Conservation (phyloP, 2,329 filamentous ascomycete genomes). For the Alternaria sp. region DNA sequence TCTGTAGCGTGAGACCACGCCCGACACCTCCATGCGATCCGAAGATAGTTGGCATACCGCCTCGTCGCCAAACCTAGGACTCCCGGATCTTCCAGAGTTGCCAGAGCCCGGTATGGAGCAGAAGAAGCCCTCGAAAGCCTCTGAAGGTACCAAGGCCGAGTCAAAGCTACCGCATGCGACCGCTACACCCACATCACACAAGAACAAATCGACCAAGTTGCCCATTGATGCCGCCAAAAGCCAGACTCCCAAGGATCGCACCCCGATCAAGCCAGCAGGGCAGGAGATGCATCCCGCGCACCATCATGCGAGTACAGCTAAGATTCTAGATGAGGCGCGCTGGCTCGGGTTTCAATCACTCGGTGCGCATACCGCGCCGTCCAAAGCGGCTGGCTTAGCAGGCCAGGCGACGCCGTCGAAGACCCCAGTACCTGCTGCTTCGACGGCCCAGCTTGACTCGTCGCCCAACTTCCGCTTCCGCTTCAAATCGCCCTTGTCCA, state of each 20-base stretch:
- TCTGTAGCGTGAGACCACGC: constrained; percentile 39
- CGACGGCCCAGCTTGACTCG: constrained; percentile 46
- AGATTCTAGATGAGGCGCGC: constrained; percentile 79
- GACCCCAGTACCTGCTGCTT: constrained; percentile 40
- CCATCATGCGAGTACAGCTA: constrained; percentile 76
- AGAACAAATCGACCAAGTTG: constrained; percentile 35
- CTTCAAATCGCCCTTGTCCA: constrained; percentile 67
- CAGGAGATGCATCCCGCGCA: constrained; percentile 94
- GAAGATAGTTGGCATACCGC: constrained; percentile 42
- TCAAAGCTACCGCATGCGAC: constrained; percentile 35
- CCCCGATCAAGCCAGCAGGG: constrained; percentile 73
- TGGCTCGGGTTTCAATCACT: constrained; percentile 80
- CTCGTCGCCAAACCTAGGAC: constrained; percentile 33
- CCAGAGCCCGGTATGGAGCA: constrained; percentile 24
- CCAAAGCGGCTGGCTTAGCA: constrained; percentile 51
- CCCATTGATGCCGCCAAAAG: constrained; percentile 30
- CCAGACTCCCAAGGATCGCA: constrained; percentile 67
- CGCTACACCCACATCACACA: constrained; percentile 60
- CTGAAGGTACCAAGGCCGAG: constrained; percentile 25
- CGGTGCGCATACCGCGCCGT: constrained; percentile 63
- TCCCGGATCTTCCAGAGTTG: constrained; percentile 31
- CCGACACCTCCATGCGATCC: constrained; percentile 25
- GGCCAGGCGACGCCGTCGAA: constrained; percentile 73
- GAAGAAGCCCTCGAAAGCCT: constrained; percentile 38
- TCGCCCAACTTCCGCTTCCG: constrained; percentile 73